A percentile compares a stretch with the other conserved stretches of the same genome.
These are phyloP conservation scores for Hura crepitans DNA, from an alignment of 441 rosid species.

Conservation along the genomic window DNA sequence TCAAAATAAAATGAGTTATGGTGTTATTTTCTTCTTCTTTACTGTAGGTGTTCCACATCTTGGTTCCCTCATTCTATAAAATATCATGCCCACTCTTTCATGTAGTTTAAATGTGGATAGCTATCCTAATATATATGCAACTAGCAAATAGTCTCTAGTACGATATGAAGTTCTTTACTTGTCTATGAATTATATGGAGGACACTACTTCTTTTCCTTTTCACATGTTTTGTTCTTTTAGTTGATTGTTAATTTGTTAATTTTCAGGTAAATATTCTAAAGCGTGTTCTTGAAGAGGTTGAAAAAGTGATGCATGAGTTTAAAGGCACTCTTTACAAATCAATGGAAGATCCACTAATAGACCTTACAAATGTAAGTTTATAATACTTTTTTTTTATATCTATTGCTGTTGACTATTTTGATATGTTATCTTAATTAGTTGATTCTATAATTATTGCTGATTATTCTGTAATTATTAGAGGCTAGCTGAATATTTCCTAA, in stretches of 20 bases:
- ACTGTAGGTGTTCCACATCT: neutral
- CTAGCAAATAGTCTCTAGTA: neutral
- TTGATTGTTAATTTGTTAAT: slow-evolving; percentile 23
- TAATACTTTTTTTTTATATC: slow-evolving; percentile 7
- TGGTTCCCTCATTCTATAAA: neutral
- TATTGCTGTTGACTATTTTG: neutral
- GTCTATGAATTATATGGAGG: slow-evolving; percentile 4
- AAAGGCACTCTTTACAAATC: slow-evolving; percentile 87
- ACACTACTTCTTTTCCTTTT: slow-evolving; percentile 13
- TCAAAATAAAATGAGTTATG: slow-evolving; percentile 4
- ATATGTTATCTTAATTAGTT: no score
- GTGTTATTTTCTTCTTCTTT: neutral
- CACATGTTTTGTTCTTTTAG: neutral
- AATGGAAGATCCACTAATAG: slow-evolving; percentile 96
- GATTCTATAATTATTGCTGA: no score
- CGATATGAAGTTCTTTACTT: neutral
- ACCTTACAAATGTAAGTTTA: slow-evolving; percentile 68
- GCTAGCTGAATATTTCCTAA: no score
- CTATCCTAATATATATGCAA: neutral
- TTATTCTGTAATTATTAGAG: no score
- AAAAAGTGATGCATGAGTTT: slow-evolving; percentile 92
- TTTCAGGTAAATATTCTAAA: slow-evolving; percentile 87
- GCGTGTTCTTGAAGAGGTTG: slow-evolving; percentile 98
- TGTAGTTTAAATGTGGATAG: neutral
- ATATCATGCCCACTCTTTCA: neutral